Evolutionary conservation across 1,139 yeast genomes (phyloP).

Genomic region (Taphrina flavorubra): DNA sequence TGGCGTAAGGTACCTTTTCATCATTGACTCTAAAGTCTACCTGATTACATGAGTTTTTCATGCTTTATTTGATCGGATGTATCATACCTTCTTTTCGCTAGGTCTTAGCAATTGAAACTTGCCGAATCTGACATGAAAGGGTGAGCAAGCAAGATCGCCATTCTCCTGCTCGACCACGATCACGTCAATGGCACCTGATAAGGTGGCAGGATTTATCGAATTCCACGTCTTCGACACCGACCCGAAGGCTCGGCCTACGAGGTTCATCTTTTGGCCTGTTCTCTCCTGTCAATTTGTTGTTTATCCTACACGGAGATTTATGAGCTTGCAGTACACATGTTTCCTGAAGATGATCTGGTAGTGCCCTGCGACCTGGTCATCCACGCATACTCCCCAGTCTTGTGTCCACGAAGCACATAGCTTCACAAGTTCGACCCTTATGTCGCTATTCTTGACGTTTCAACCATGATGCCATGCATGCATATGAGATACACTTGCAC

Average conservation of each 20-base stretch:
- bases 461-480: too few species aligned
- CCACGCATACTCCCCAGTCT: too few species aligned
- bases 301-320: background rate
- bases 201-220: constrained; percentile 74
- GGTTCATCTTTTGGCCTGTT: constrained; percentile 17
- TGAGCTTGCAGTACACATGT: constrained; percentile 3
- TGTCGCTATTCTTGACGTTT: too few species aligned
- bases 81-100: constrained; percentile 75
- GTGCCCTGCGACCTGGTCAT: too few species aligned
- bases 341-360: background rate
- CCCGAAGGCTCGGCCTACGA: constrained; percentile 39
- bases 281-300: background rate
- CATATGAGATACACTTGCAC: too few species aligned
- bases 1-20: constrained; percentile 77
- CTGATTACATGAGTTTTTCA: background rate
- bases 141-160: constrained; percentile 84
- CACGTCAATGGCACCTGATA: constrained; percentile 96
- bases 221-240: constrained; percentile 89
- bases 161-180: constrained; percentile 93
- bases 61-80: background rate
- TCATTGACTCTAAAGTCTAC: constrained; percentile 81
- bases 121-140: constrained; percentile 96
- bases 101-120: constrained; percentile 90
- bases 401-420: too few species aligned
- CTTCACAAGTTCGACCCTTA: too few species aligned